phyloP scores from a whole-genome alignment of 495 filamentous ascomycete genomes.

The Bombardia bombarda region DNA sequence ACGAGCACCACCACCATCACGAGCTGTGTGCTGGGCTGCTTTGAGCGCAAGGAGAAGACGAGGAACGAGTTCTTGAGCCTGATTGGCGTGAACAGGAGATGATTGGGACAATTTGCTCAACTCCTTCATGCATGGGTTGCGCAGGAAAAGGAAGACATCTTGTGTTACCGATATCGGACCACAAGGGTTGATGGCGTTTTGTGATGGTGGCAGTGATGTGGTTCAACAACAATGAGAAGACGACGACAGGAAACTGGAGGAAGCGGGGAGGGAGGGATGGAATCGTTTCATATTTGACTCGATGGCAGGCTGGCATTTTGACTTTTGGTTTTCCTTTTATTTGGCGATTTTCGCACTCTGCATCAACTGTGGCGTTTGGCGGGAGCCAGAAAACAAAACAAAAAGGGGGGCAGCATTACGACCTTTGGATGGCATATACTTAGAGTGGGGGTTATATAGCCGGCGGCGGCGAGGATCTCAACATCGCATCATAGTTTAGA shows the following conservation, averaged over 20 bases:
- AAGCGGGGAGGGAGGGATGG: too few species aligned
- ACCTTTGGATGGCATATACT: too few species aligned
- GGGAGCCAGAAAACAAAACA: not conserved
- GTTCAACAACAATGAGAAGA: too few species aligned
- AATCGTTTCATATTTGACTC: too few species aligned
- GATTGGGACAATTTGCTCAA: not conserved
- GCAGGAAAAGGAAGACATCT: not conserved
- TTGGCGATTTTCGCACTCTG: conserved; percentile 1
- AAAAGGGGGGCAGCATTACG: too few species aligned
- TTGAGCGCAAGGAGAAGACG: conserved; percentile 86
- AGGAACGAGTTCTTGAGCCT: conserved; percentile 89
- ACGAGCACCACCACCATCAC: conserved; percentile 80
- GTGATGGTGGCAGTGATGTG: too few species aligned
- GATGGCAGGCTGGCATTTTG: not conserved
- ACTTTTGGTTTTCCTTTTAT: not conserved
- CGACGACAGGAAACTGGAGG: too few species aligned
- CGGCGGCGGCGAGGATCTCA: conserved; percentile 19
- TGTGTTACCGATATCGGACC: too few species aligned
- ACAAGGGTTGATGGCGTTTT: too few species aligned
- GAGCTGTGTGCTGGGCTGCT: conserved; percentile 91
- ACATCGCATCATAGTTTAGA: conserved; percentile 23
- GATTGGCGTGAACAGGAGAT: conserved; percentile 47
- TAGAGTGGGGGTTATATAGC: too few species aligned
- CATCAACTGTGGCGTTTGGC: conserved; percentile 14
- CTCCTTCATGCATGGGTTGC: not conserved